phyloP scores from a whole-genome alignment of 202 grass and related monocot species.

The Eragrostis tef region DNA sequence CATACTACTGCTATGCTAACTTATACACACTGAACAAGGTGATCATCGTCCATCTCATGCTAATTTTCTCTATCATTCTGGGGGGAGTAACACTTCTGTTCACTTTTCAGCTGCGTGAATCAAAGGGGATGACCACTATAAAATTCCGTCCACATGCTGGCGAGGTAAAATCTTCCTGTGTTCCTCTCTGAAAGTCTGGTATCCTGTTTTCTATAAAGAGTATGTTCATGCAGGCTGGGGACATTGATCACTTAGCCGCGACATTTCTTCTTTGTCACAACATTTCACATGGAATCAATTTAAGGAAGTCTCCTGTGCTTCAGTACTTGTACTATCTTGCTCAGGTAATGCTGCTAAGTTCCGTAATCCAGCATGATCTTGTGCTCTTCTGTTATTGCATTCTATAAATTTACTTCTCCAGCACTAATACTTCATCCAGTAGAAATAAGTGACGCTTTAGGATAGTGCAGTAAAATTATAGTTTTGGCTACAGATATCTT shows the following conservation, averaged over 20 bases:
- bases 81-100: conserved; percentile 34
- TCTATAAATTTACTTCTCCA: conserved; percentile 2
- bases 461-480: background rate
- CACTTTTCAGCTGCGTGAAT: conserved; percentile 85
- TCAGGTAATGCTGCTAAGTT: conserved; percentile 63
- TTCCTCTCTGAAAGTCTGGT: conserved; percentile 31
- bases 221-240: conserved; percentile 70
- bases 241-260: conserved; percentile 85
- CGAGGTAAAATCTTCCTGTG: conserved; percentile 64
- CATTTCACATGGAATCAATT: conserved; percentile 93
- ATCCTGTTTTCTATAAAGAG: conserved; percentile 40
- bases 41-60: conserved; percentile 20
- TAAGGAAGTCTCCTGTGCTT: conserved; percentile 96
- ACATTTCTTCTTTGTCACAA: conserved; percentile 92
- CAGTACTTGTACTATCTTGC: conserved; percentile 96
- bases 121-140: conserved; percentile 95
- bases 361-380: conserved; percentile 22
- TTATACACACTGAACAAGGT: conserved; percentile 96
- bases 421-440: background rate
- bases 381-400: conserved; percentile 3
- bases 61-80: conserved; percentile 23
- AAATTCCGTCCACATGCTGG: conserved; percentile 98
- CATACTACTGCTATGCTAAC: conserved; percentile 98
- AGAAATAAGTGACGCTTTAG: conserved; percentile 3
- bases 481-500: background rate